Evolutionary conservation across 2,329 filamentous ascomycete genomes (phyloP).

Genomic region (Aspergillus sp.): DNA sequence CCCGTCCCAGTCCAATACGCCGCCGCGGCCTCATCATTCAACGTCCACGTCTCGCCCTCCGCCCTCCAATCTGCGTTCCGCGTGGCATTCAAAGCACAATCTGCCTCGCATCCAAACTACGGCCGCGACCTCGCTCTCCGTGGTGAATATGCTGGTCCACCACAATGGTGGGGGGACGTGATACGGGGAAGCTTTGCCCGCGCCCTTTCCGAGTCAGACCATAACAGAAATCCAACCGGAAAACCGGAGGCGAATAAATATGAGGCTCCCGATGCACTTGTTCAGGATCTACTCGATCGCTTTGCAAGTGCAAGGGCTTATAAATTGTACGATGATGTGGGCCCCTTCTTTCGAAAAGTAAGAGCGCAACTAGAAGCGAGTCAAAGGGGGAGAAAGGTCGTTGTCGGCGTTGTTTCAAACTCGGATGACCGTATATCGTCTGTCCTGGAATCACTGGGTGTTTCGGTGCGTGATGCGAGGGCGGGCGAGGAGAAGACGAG

Average conservation of each 20-base stretch:
- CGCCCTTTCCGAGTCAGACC: slow-evolving; percentile 17
- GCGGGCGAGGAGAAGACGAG: slow-evolving; percentile 35
- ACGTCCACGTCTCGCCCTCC: slow-evolving; percentile 31
- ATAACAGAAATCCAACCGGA: not conserved
- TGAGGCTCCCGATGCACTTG: slow-evolving; percentile 34
- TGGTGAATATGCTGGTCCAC: slow-evolving; percentile 37
- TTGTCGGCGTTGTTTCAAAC: slow-evolving; percentile 47
- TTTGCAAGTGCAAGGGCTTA: slow-evolving; percentile 44
- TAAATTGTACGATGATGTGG: slow-evolving; percentile 40
- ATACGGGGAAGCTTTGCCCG: slow-evolving; percentile 39
- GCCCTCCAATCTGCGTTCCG: slow-evolving; percentile 38
- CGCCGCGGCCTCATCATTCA: slow-evolving; percentile 36
- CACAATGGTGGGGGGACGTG: slow-evolving; percentile 47
- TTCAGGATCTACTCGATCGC: slow-evolving; percentile 35
- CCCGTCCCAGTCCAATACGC: slow-evolving; percentile 44
- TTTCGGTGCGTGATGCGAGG: slow-evolving; percentile 36
- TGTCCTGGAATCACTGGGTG: slow-evolving; percentile 40
- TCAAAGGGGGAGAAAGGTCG: slow-evolving; percentile 16
- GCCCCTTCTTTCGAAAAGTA: slow-evolving; percentile 36
- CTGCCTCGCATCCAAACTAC: slow-evolving; percentile 41
- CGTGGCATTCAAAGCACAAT: slow-evolving; percentile 33
- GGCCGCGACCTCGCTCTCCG: slow-evolving; percentile 39
- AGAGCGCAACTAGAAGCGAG: slow-evolving; percentile 5
- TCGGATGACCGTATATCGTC: slow-evolving; percentile 45
- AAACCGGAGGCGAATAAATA: slow-evolving; percentile 1